Evolutionary conservation across 768 basidiomycete genomes (phyloP).

Genomic region (Mrakia blollopis): DNA sequence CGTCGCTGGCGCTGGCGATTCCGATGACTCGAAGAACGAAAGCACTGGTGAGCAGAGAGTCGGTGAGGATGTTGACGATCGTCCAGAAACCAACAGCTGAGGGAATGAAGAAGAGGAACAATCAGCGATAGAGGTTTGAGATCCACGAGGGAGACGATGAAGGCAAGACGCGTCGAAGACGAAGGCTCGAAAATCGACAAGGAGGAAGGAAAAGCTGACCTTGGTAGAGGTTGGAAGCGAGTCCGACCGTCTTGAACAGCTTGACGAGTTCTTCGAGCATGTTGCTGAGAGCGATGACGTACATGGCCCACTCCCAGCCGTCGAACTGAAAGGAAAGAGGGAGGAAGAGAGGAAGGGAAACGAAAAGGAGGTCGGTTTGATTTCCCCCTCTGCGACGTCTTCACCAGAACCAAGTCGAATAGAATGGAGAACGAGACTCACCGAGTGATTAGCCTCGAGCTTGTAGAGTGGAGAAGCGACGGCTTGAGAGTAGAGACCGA

Average conservation of each 20-base stretch:
- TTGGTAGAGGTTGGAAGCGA: conserved; percentile 57
- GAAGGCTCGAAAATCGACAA: neutral
- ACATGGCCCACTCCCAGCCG: conserved; percentile 72
- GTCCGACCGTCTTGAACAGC: conserved; percentile 65
- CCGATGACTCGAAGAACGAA: conserved; percentile 68
- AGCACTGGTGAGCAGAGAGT: conserved; percentile 65
- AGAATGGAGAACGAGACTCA: neutral
- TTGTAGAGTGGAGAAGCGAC: conserved; percentile 29
- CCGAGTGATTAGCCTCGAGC: conserved; percentile 5
- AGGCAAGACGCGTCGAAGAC: neutral
- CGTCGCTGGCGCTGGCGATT: conserved; percentile 46
- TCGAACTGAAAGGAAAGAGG: conserved; percentile 51
- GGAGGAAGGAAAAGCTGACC: neutral
- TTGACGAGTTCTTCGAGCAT: conserved; percentile 57
- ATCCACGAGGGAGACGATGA: no score
- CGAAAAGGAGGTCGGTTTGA: conserved; percentile 43
- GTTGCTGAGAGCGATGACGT: conserved; percentile 71
- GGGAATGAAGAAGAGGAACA: neutral
- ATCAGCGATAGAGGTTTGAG: no score
- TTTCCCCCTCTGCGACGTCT: no score
- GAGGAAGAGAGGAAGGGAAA: neutral
- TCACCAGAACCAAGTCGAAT: conserved; percentile 48
- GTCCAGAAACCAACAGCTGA: conserved; percentile 67
- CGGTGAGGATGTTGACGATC: conserved; percentile 63
- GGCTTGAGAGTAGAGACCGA: conserved; percentile 75